phyloP scores from a whole-genome alignment of 805 yeast species.

The Candida loeiensis region DNA sequence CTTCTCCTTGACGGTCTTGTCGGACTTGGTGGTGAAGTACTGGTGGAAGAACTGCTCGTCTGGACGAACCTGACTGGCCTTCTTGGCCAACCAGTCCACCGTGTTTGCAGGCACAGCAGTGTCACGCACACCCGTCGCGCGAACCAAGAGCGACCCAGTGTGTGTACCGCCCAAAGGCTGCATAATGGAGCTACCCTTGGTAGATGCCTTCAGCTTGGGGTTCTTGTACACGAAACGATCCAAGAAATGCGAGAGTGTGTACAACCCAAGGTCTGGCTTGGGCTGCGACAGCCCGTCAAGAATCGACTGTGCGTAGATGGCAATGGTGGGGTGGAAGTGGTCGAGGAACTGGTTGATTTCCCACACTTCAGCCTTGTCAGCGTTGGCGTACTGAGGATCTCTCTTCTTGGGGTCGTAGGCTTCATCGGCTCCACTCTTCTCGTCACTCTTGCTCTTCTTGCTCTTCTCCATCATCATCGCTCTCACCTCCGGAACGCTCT shows the following conservation, averaged over 20 bases:
- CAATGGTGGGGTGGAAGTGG: constrained; percentile 92
- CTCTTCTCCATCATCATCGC: constrained; percentile 30
- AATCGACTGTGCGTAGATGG: constrained; percentile 69
- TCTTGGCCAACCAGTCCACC: constrained; percentile 74
- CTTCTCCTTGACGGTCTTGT: constrained; percentile 28
- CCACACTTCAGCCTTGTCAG: constrained; percentile 80
- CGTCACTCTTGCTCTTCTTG: constrained; percentile 31
- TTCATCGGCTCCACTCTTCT: constrained; percentile 30
- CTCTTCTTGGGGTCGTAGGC: constrained; percentile 81
- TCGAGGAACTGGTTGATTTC: constrained; percentile 68
- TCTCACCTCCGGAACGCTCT: constrained; percentile 57
- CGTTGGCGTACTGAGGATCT: constrained; percentile 91
- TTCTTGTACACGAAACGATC: constrained; percentile 94
- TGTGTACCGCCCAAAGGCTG: constrained; percentile 92
- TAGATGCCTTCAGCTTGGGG: constrained; percentile 69
- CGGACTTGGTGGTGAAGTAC: constrained; percentile 66
- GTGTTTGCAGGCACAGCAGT: constrained; percentile 73
- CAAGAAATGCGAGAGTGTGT: constrained; percentile 83
- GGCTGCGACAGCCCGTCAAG: constrained; percentile 45
- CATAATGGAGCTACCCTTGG: constrained; percentile 93
- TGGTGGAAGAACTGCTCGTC: constrained; percentile 87
- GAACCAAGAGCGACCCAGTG: constrained; percentile 65
- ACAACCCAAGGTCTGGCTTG: constrained; percentile 89
- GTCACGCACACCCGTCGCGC: constrained; percentile 45
- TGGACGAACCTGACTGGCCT: constrained; percentile 65